phyloP scores from a whole-genome alignment of 306 rosid species.

The Cucurbita argyrosperma region DNA sequence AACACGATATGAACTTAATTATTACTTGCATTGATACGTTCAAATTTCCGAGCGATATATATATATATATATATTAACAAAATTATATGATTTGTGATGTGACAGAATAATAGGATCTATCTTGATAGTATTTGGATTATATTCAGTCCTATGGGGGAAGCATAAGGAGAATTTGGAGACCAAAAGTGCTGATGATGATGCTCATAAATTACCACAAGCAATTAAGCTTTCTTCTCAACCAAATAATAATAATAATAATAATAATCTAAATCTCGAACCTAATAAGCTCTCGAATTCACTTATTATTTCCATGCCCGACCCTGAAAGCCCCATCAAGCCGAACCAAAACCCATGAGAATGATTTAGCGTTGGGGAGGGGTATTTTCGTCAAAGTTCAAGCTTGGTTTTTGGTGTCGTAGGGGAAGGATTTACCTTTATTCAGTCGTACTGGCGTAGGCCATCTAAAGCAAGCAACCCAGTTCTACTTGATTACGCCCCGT shows the following conservation, averaged over 20 bases:
- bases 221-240: conserved; percentile 32
- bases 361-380: neutral
- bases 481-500: too few species aligned
- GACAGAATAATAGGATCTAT: conserved; percentile 63
- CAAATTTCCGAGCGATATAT: neutral
- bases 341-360: neutral
- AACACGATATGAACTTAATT: neutral
- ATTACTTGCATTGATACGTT: neutral
- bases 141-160: conserved; percentile 86
- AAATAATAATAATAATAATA: conserved; percentile 7
- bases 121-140: conserved; percentile 60
- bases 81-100: neutral
- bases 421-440: too few species aligned
- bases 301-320: conserved; percentile 20
- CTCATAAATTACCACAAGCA: conserved; percentile 36
- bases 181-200: neutral
- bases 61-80: too few species aligned
- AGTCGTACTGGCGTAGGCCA: too few species aligned
- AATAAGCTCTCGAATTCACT: conserved; percentile 5
- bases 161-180: conserved; percentile 46
- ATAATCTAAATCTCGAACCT: conserved; percentile 12
- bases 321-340: conserved; percentile 17
- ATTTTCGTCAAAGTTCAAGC: neutral
- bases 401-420: too few species aligned
- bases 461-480: too few species aligned